These are phyloP conservation scores for Yamadazyma atlantica DNA, from an alignment of 1,139 yeast species.

Conservation along the genomic window DNA sequence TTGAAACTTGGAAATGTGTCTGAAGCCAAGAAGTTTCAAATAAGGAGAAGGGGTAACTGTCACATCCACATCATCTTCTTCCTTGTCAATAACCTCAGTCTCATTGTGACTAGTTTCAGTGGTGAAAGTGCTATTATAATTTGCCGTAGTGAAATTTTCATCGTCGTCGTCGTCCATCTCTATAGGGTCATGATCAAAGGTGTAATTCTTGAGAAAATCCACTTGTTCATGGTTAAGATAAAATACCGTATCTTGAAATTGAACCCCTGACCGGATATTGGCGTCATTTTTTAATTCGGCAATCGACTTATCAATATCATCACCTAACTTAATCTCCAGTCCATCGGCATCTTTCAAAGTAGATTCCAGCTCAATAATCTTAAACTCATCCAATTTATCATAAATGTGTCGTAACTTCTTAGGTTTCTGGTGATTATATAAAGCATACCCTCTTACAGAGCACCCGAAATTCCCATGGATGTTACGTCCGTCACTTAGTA, in stretches of 20 bases:
- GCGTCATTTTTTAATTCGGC: constrained; percentile 45
- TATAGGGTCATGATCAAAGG: constrained; percentile 39
- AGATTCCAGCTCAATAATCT: constrained; percentile 54
- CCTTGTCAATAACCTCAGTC: constrained; percentile 4
- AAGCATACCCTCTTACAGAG: constrained; percentile 69
- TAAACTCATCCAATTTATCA: constrained; percentile 49
- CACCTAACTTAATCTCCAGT: constrained; percentile 18
- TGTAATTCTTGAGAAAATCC: constrained; percentile 29
- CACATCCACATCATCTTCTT: constrained; percentile 14
- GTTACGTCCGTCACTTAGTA: constrained; percentile 38
- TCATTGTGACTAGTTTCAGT: constrained; percentile 14
- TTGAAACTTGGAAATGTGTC: constrained; percentile 40
- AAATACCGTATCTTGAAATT: constrained; percentile 24
- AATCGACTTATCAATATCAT: constrained; percentile 16
- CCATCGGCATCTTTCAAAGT: constrained; percentile 21
- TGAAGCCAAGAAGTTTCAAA: constrained; percentile 66
- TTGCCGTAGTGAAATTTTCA: constrained; percentile 6
- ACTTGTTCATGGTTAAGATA: constrained; percentile 27
- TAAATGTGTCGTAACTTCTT: constrained; percentile 42
- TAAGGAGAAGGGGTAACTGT: constrained; percentile 35
- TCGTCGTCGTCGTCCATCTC: constrained; percentile 7
- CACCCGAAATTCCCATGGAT: constrained; percentile 51
- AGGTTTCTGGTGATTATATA: constrained; percentile 55
- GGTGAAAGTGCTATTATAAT: background rate
- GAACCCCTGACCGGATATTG: constrained; percentile 29